These are phyloP conservation scores for Fusarium staphyleae DNA, from an alignment of 2,329 filamentous ascomycete genomes.

Conservation along the genomic window DNA sequence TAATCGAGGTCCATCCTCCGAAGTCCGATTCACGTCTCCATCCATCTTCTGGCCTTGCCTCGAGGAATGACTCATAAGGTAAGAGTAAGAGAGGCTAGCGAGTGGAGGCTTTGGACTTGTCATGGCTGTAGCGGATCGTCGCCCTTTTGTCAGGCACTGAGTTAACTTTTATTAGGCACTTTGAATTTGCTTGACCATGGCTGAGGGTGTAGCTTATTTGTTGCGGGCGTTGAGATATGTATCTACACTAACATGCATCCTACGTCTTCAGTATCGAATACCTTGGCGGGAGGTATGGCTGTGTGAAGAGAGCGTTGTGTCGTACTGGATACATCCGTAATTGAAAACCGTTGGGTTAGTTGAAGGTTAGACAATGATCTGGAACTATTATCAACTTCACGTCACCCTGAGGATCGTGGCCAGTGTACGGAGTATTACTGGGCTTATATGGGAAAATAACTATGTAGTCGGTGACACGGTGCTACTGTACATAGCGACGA, in stretches of 20 bases:
- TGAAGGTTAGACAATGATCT: too few species aligned
- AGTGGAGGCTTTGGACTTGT: not conserved
- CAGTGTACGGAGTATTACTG: slow-evolving; percentile 1
- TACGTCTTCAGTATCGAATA: not conserved
- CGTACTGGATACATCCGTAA: too few species aligned
- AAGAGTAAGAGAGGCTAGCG: not conserved
- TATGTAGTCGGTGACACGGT: slow-evolving; percentile 7
- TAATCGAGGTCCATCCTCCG: slow-evolving; percentile 30
- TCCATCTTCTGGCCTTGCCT: not conserved
- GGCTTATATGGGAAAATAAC: slow-evolving; percentile 2
- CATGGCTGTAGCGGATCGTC: not conserved
- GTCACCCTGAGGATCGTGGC: too few species aligned
- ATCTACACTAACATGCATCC: not conserved
- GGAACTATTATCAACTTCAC: too few species aligned
- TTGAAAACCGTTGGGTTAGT: too few species aligned
- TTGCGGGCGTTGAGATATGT: not conserved
- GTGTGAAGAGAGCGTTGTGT: too few species aligned
- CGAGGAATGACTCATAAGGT: slow-evolving; percentile 30
- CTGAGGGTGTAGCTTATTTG: not conserved
- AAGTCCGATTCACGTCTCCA: slow-evolving; percentile 25
- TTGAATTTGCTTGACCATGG: too few species aligned
- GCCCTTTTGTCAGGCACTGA: not conserved
- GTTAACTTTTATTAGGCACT: too few species aligned
- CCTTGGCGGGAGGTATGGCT: not conserved
- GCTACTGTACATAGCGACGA: not conserved